Conservation (phyloP, 495 filamentous ascomycete species). For the Penicillium parvum region DNA sequence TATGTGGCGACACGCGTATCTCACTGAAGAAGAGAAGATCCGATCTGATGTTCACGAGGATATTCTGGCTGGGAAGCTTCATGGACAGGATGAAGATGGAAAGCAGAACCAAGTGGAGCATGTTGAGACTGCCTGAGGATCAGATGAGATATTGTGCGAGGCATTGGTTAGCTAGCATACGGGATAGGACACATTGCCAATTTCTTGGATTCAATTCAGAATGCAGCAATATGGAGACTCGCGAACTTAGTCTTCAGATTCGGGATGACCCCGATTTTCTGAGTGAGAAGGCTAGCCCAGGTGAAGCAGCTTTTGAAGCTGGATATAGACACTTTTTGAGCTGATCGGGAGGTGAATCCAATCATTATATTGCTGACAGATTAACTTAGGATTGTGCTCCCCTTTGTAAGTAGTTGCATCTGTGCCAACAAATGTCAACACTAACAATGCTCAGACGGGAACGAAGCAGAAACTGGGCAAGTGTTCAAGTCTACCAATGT, state of each 20-base stretch:
- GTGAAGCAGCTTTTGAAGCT: slow-evolving; percentile 35
- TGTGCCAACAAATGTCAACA: slow-evolving; percentile 3
- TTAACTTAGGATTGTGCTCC: slow-evolving; percentile 19
- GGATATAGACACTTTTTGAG: slow-evolving; percentile 55
- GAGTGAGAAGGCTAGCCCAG: slow-evolving; percentile 24
- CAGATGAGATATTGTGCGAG: no score
- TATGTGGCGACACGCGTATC: slow-evolving; percentile 30
- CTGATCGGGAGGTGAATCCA: slow-evolving; percentile 18
- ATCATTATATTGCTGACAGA: no score
- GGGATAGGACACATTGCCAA: no score
- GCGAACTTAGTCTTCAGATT: no score
- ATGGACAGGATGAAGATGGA: slow-evolving; percentile 9
- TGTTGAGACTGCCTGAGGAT: slow-evolving; percentile 14
- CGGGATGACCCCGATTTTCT: no score
- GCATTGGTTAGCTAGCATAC: no score
- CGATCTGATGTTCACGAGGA: slow-evolving; percentile 18
- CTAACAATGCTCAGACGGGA: slow-evolving; percentile 27
- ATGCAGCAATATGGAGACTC: no score
- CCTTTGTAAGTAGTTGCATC: slow-evolving; percentile 7
- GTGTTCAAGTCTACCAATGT: slow-evolving; percentile 48
- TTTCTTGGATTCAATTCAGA: no score
- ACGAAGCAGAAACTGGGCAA: slow-evolving; percentile 44
- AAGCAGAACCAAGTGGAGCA: slow-evolving; percentile 12
- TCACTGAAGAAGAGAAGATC: slow-evolving; percentile 21
- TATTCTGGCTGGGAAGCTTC: slow-evolving; percentile 8